Conservation (phyloP, 495 filamentous ascomycete species). For the Penicillium parvum region DNA sequence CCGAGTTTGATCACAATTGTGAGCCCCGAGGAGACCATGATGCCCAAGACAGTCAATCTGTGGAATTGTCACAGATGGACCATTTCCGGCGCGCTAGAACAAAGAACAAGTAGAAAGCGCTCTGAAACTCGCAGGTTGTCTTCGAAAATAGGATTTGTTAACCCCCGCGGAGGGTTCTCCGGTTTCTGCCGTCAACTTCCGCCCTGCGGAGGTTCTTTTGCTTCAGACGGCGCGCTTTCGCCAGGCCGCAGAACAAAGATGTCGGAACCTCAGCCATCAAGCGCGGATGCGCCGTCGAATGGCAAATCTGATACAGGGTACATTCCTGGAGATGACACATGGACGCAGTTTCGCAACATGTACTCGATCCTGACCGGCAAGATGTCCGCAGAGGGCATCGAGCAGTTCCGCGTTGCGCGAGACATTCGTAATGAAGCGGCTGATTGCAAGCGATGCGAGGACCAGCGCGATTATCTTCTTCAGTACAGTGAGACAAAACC, state of each 20-base stretch:
- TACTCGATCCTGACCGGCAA: conserved; percentile 71
- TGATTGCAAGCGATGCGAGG: conserved; percentile 75
- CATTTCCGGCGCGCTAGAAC: neutral
- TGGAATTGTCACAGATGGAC: neutral
- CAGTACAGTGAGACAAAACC: conserved; percentile 55
- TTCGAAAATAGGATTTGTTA: neutral
- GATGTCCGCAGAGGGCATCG: conserved; percentile 62
- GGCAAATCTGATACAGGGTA: conserved; percentile 37
- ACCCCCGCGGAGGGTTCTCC: conserved; percentile 6
- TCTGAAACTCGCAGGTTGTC: conserved; percentile 3
- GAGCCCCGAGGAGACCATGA: conserved; percentile 35
- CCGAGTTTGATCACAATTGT: conserved; percentile 94
- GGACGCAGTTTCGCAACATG: conserved; percentile 68
- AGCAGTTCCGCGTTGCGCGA: conserved; percentile 64
- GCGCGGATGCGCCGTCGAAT: conserved; percentile 15
- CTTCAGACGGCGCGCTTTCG: conserved; percentile 2
- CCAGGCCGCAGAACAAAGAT: conserved; percentile 17
- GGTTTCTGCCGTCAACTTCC: conserved; percentile 32
- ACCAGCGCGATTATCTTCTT: conserved; percentile 73
- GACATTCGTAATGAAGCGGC: conserved; percentile 61
- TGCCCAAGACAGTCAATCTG: neutral
- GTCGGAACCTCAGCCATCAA: conserved; percentile 31
- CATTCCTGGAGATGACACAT: conserved; percentile 56
- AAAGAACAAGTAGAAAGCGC: neutral
- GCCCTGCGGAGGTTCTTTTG: conserved; percentile 32